Base-by-base conservation (phyloP, 306 rosid genomes). In the Purshia tridentata region DNA sequence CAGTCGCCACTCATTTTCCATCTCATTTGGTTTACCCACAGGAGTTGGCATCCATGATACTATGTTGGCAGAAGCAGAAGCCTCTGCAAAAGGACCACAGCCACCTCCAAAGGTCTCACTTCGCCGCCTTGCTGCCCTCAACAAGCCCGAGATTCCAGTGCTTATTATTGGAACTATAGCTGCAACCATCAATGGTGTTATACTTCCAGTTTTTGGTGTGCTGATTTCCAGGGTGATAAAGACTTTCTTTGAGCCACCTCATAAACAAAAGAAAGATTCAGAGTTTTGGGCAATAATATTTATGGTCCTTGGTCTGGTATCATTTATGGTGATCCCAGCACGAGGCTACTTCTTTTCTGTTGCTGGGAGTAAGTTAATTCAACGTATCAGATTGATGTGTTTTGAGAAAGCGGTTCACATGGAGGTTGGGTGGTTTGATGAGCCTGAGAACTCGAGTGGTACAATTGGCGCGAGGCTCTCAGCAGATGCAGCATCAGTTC, bases 381-480 rank as follows among this genome's bases (percentile, higher is more conserved):
- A 88, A 80, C 91, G 98, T 19, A 85, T 90, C 50, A 88, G 98
- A 78, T 51, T 65, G 16, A 14, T 88, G 72, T 90, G 92, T 72
- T 92, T 92, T 75, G 86, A 90, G 83, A 92, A 81, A 70, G 91
- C 88, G 66, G 88, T 92, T 40, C 77, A 66, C 75, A 92, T 85
- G 96, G 98, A 92, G 65, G 88, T 90, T 16, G 78, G 91, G 52
- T 92, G 98, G 98, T 92, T 92, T 47, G 96, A 92, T 83, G 95
- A 86, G 77, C 88, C 96, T 42, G 88, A 80, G 53, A 81, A 92
- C 80, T 88, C 98, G 2, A 92, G 98, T 5, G 98, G 96, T 10
- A 74, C 81, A 1, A 41, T 92, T 73, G 98, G 98, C 58, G 88
- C 98, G 4, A 86, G 95, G 83, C 92, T 92, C 53, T 90, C 98